Evolutionary conservation across 2,329 filamentous ascomycete species (phyloP), one percentile per base, ranked within the genome.

Genomic region (Stagonosporopsis tanaceti): DNA sequence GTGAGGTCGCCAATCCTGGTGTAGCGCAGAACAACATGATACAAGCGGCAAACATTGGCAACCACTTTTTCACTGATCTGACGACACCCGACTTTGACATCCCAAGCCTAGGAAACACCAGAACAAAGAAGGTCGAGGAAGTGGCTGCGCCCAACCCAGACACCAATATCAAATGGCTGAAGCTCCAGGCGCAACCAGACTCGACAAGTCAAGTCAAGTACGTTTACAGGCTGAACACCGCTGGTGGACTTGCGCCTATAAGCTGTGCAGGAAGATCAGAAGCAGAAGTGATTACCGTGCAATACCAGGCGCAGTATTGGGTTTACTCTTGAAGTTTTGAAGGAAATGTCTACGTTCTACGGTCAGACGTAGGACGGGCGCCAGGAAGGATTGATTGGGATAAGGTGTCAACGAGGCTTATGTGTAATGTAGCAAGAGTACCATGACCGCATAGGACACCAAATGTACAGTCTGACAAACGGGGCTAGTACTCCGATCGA

Each of bases 261-360:
- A 90, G 85, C 0, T 97, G 94, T 74, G 77, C 82, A 0, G 81
- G 83, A 7, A 70, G 74, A 53, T 71, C 77, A 0, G 57, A 64
- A 4, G 72, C 65, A 0, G 59, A 64, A n/a, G 63, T 71, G 11
- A 91, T 97, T 63, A 81, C 89, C 60, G 86, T 97, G n/a, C 82
- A 92, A 68, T 97, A 98, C 77, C 82, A 91, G 41, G 88, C 93
- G 38, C 86, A 94, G 84, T 97, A 91, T 65, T 88, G 85, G 89
- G 87, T 83, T 47, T 85, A 77, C 57, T 76, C 61, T 9, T 68
- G 45, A 57, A 57, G 27, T 12, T 20, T 35, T 15, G 4, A 8
- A n/a, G 9, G 32, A 34, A 7, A 34, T n/a, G 15, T 15, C 32
- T 34, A 15, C 12, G 3, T 34, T 34, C 4, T 4, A 34, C 5